Evolutionary conservation across 495 filamentous ascomycete species (phyloP).

Genomic region (Aspergillus homomorphus): DNA sequence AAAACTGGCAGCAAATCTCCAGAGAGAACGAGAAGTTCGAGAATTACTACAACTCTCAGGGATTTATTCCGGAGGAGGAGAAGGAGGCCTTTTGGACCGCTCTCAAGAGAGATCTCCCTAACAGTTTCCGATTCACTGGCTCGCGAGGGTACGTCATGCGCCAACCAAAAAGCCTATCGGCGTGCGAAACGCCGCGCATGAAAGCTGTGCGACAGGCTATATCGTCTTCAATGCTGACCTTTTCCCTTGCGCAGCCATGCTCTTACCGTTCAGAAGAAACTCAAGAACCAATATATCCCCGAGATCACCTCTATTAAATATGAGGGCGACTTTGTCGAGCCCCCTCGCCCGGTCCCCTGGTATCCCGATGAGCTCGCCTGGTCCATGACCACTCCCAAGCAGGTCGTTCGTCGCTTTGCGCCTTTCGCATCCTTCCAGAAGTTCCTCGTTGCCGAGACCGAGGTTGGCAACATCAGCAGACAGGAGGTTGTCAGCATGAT

Average conservation of each 20-base stretch:
- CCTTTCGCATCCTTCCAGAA: constrained; percentile 96
- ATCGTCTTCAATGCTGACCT: constrained; percentile 11
- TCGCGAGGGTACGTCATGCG: constrained; percentile 66
- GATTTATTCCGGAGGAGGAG: constrained; percentile 71
- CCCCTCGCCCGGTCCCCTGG: constrained; percentile 78
- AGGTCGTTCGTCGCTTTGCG: constrained; percentile 82
- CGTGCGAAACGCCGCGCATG: constrained; percentile 1
- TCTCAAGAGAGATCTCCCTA: constrained; percentile 78
- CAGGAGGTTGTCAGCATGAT: constrained; percentile 99
- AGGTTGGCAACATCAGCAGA: constrained; percentile 92
- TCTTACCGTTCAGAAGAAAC: constrained; percentile 75
- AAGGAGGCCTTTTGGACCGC: constrained; percentile 75
- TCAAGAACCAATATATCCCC: constrained; percentile 85
- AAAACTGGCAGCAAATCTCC: constrained; percentile 53
- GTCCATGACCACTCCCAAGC: constrained; percentile 94
- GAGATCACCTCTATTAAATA: constrained; percentile 77
- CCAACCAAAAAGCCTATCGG: not conserved
- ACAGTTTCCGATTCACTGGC: constrained; percentile 94
- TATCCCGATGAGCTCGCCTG: constrained; percentile 93
- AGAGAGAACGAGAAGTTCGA: constrained; percentile 77
- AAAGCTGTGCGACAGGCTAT: not conserved
- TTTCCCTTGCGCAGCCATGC: constrained; percentile 59
- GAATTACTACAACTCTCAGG: constrained; percentile 74
- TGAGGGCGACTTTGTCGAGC: constrained; percentile 75
- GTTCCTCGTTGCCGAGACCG: constrained; percentile 96